Evolutionary conservation across 495 filamentous ascomycete species (phyloP).

Genomic region (Penicillium arizonense): DNA sequence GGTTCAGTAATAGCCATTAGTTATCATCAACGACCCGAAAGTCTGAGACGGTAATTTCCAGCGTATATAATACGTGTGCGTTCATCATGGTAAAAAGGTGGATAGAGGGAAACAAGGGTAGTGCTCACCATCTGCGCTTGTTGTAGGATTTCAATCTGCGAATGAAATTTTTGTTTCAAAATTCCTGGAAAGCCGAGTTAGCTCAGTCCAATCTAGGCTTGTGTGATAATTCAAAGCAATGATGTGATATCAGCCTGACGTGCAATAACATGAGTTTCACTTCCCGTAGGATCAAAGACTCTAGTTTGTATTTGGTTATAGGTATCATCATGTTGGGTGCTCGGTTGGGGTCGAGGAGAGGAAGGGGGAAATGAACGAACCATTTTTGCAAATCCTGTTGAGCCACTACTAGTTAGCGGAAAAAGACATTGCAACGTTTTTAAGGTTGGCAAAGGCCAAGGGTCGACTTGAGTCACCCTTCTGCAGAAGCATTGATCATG

Average conservation of each 20-base stretch:
- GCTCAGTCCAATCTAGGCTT: slow-evolving; percentile 17
- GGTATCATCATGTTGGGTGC: slow-evolving; percentile 60
- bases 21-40: slow-evolving; percentile 74
- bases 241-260: slow-evolving; percentile 94
- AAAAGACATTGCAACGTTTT: background rate
- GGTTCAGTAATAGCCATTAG: slow-evolving; percentile 85
- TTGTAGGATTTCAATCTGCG: background rate
- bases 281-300: slow-evolving; percentile 95
- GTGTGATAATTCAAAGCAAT: slow-evolving; percentile 14
- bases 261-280: slow-evolving; percentile 94
- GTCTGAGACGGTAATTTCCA: slow-evolving; percentile 99
- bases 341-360: slow-evolving; percentile 6
- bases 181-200: slow-evolving; percentile 29
- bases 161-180: slow-evolving; percentile 3
- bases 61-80: slow-evolving; percentile 77
- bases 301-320: slow-evolving; percentile 96
- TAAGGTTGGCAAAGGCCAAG: background rate
- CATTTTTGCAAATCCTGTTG: slow-evolving; percentile 8
- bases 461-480: background rate
- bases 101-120: background rate
- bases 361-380: slow-evolving; percentile 14
- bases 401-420: background rate
- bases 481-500: slow-evolving; percentile 20
- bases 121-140: slow-evolving; percentile 28
- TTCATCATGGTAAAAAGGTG: slow-evolving; percentile 66